Base-by-base conservation (phyloP, 345 rosid genomes). In the Aegle marmelos region DNA sequence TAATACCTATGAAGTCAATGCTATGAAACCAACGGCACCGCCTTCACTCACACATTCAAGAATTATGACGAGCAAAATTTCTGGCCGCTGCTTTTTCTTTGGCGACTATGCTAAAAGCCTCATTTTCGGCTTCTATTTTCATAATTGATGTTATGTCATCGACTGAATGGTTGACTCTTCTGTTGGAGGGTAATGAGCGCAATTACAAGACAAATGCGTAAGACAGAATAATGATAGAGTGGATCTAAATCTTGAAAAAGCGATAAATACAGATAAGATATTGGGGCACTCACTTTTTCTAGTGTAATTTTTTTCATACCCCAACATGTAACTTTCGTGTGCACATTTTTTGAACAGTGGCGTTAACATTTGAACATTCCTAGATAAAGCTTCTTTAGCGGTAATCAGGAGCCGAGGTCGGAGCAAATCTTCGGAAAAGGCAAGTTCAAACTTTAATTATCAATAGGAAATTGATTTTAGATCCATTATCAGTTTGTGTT, bases 11-110 rank as follows among this genome's bases (percentile, higher is more conserved):
- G 7, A n/a, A 45, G 64, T 70, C 79, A 62, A 73, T 61, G 73
- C 50, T 59, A 30, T 36, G 74, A 65, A 76, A 57, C 30, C 33
- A 68, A 33, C 67, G 33, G 2, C 78, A 79, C 66, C 21, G 11
- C 30, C 48, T n/a, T 64, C 84, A 25, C 64, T 39, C 59, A 28
- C 34, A 50, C 67, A 54, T 68, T 72, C 57, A 50, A 73, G 70
- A 67, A 59, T 73, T 59, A n/a, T 58, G 64, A 80, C 57, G 64
- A 79, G 77, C 9, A 76, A 73, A 68, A 59, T 33, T 79, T 74
- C 21, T 74, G 80, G 9, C 86, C 87, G 21, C 79, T 73, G 64
- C 83, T 86, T 84, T 76, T 79, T 6, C 21, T 33, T 54, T 7
- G 33, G 16, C 37, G 6, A 59, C 80, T 62, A 25, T 80, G 70